Evolutionary conservation across 2,329 filamentous ascomycete genomes (phyloP), one percentile per base, ranked within the genome.

Genomic region (Cadophora sp.): DNA sequence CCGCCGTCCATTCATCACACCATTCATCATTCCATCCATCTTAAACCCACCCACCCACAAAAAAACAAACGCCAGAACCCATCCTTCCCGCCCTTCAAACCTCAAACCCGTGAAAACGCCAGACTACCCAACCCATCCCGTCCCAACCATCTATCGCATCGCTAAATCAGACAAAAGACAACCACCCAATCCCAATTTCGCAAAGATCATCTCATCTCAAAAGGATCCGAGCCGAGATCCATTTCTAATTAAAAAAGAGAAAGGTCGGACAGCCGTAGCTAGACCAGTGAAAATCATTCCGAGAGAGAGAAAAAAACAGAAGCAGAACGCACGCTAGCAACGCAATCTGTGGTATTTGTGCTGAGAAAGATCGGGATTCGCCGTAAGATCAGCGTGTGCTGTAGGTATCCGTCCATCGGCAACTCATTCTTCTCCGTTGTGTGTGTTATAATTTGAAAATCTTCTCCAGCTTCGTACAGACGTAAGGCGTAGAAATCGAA

Each of bases 331-430:
- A 53, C 59, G 30, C 27, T 53, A 61, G 48, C 61, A 69, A 53
- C 58, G 48, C 45, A 58, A 39, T 66, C 60, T 65, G 64, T 65
- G 68, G 66, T 70, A 72, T 68, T 13, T 59, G 59, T 55, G 36
- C 50, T 66, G 64, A 18, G 39, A 63, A 58, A 58, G 55, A 58
- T 58, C 36, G 24, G 16, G 36, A 39, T 58, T 33, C 20, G 45
- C 45, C 45, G n/a, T 20, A 20, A 48, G 45, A 8, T 18, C 14
- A 45, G 43, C 45, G n/a, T 24, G 3, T 22, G 45, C 45, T 48
- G 45, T 48, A 30, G 33, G 55, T 58, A 58, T 22, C 9, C 51
- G 30, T 30, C 27, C 55, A 43, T 58, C 20, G n/a, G 33, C n/a
- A 24, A 27, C 41, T n/a, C 33, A 41, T 39, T 58, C 55, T 39